Base-by-base conservation (phyloP, 192 early-diverging fungal genomes). In the Haplosporangium gracile region DNA sequence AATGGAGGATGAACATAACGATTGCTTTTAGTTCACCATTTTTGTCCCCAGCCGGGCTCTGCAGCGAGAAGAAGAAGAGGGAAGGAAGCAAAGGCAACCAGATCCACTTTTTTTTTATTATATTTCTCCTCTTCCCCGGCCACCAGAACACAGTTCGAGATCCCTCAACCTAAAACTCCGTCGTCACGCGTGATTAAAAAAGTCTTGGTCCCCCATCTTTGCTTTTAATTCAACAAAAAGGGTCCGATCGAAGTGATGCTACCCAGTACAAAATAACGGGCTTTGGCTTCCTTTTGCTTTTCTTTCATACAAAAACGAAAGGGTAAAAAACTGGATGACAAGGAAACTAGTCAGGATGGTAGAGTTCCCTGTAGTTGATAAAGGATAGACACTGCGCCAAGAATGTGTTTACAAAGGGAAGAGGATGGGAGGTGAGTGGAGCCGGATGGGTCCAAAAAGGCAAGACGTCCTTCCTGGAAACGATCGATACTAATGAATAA, bases 401-500 rank as follows among this genome's bases (percentile, higher is more conserved):
- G 60, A 65, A 65, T 65, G 60, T 15, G 60, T 32, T 29, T 65
- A 32, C 26, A 9, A 65, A 65, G 13, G 60, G 8, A 32, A 29
- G 29, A 15, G 11, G 16, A 22, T 5, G 43, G 11, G 43, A 45
- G 49, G 15, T 11, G 2, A 65, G 11, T 32, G 60, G 26, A 34
- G n/a, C 60, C 60, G 60, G 60, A 65, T 65, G 60, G 60, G 13
- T 65, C 60, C 26, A 65, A 65, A 65, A 65, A 65, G 60, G 60
- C 60, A 65, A 26, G 55, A 9, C 5, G 49, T 51, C 18, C 49
- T 51, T 22, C 4, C 49, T 11, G 43, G 11, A 45, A 15, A 45
- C 43, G 11, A 51, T 22, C 49, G 49, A 57, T 24, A 57, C 55
- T 57, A 26, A 10, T 6, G 55, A 57, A 57, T 9, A 57, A 57